Evolutionary conservation across 345 rosid genomes (phyloP).

Genomic region (Syzygium jambos): DNA sequence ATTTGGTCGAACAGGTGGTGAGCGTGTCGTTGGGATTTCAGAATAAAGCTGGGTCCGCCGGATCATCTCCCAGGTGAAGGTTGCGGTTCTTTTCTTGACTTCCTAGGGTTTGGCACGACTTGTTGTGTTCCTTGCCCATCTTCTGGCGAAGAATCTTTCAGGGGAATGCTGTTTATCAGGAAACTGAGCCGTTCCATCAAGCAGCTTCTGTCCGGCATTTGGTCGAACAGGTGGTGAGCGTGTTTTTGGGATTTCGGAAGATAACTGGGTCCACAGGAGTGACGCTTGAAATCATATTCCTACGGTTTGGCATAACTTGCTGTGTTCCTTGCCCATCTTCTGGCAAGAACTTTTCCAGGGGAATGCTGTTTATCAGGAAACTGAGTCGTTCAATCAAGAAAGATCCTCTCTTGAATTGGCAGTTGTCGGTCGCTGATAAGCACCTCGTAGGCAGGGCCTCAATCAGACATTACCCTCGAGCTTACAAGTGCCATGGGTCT

Average conservation of each 20-base stretch:
- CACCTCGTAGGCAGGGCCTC: background rate
- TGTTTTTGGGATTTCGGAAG: background rate
- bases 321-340: background rate
- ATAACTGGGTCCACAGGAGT: background rate
- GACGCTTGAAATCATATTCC: background rate
- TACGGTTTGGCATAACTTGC: background rate
- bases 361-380: constrained; percentile 5
- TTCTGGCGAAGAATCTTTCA: background rate
- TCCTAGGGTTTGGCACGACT: background rate
- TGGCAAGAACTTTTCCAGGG: background rate
- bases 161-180: constrained; percentile 2
- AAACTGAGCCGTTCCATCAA: background rate
- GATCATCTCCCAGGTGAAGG: background rate
- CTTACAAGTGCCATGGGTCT: background rate
- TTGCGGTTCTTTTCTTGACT: background rate
- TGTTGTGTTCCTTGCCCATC: background rate
- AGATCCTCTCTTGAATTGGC: background rate
- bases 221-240: background rate
- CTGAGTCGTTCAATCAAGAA: background rate
- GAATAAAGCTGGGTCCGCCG: background rate
- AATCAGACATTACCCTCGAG: background rate
- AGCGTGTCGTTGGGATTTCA: background rate
- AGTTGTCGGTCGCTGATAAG: background rate
- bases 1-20: background rate
- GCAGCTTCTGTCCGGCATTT: background rate